Percentiles rank a stretch among this genome's conserved stretches.
Evolutionary conservation across 1,284 basidiomycete genomes (phyloP).

Genomic region (Irpex lacteus): DNA sequence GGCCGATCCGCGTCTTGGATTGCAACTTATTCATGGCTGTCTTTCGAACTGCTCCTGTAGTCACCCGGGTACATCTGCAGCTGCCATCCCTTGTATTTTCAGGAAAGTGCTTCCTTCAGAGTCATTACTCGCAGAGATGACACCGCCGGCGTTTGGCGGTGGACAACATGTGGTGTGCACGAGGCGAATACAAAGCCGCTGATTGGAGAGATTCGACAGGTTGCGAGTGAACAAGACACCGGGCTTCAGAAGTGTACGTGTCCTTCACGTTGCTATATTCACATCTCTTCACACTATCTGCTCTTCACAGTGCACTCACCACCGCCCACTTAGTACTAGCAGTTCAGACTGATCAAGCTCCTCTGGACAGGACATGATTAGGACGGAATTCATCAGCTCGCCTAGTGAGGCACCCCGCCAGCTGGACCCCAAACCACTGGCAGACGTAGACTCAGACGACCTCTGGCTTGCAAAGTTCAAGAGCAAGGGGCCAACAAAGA

Average conservation of each 20-base stretch:
- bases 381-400: neutral
- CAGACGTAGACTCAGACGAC: constrained; percentile 1
- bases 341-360: neutral
- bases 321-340: neutral
- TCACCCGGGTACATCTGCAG: too few species aligned
- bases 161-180: neutral
- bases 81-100: too few species aligned
- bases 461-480: constrained; percentile 1
- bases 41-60: too few species aligned
- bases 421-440: neutral
- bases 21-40: too few species aligned
- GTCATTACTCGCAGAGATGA: neutral
- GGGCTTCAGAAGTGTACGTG: neutral
- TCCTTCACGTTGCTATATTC: neutral
- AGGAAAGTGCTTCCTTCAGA: neutral
- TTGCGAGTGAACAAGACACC: neutral
- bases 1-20: too few species aligned
- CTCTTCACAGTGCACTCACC: neutral
- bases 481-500: neutral
- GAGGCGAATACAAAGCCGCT: neutral
- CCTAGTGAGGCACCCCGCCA: neutral
- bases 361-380: neutral
- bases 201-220: neutral
- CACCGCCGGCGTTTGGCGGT: neutral
- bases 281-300: neutral